Base-by-base conservation (phyloP, 148 eudicot species). In the Chenopodium formosanum region DNA sequence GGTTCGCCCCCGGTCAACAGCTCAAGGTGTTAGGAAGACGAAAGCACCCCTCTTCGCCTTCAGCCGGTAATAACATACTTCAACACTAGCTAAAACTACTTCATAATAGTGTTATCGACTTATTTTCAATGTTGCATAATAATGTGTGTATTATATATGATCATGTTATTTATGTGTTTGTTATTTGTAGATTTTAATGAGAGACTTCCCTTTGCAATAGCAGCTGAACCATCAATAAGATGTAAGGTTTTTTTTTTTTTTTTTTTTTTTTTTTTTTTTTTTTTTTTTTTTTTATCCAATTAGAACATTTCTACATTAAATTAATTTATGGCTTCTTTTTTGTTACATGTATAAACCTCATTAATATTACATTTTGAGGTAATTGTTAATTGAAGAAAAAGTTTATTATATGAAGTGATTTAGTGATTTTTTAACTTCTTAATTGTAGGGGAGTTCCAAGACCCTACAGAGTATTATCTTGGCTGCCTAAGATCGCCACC, bases 1-100 rank as follows among this genome's bases (percentile, higher is more conserved):
- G 91, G 76, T 94, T 94, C 73, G 78, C 84, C 44, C 70, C 92
- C 40, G 98, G 98, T 4, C 94, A 91, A 40, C 98, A 91, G 40
- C 79, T 94, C 78, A 94, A 94, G 85, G 94, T 94, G 19, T 91
- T 94, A 73, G 98, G 98, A 78, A 79, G 98, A 82, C 89, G 88
- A 80, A 94, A 87, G 64, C 32, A 9, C 31, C n/a, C 89, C 73
- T 83, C 79, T 34, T 1, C 82, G 77, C 65, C 74, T 78, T 11
- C 76, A 23, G 9, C 66, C 5, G 76, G 81, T 80, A 76, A 10
- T 78, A 76, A 17, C 44, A 40, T 40, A 40, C 8, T 68, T 14
- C 17, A 46, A 13, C 37, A 29, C 56, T 64, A 23, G 16, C 56
- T 64, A 37, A 60, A 17, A 7, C 64, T 10, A 4, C 8, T 4